Conservation (phyloP, 2,329 filamentous ascomycete genomes). For the Herpotrichia juniperi region DNA sequence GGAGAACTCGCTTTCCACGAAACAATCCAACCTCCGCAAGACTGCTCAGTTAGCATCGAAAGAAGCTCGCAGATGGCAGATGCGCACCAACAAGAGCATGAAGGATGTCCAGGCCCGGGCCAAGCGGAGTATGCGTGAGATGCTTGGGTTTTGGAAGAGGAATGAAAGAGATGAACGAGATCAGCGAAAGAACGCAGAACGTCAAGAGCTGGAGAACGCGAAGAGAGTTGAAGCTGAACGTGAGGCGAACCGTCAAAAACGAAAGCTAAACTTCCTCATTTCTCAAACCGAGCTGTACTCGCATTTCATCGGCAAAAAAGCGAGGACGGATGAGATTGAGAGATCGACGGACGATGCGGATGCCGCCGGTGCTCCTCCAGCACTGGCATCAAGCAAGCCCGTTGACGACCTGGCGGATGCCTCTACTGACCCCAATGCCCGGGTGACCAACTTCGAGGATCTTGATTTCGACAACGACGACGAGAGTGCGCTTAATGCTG, state of each 20-base stretch:
- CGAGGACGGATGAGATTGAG: conserved; percentile 96
- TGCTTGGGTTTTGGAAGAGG: conserved; percentile 99
- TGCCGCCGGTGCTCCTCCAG: conserved; percentile 50
- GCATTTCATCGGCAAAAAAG: conserved; percentile 99
- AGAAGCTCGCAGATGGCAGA: conserved; percentile 95
- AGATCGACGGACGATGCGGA: conserved; percentile 80
- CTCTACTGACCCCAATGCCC: conserved; percentile 60
- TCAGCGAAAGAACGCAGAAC: conserved; percentile 89
- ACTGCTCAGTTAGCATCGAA: conserved; percentile 96
- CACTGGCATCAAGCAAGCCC: conserved; percentile 44
- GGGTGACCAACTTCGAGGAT: conserved; percentile 92
- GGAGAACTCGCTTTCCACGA: conserved; percentile 81
- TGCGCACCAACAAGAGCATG: conserved; percentile 96
- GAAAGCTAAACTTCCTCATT: conserved; percentile 99
- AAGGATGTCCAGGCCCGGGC: conserved; percentile 97
- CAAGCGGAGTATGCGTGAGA: conserved; percentile 98
- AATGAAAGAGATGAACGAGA: conserved; percentile 98
- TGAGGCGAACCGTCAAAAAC: conserved; percentile 95
- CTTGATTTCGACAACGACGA: conserved; percentile 96
- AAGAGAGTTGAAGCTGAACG: conserved; percentile 97
- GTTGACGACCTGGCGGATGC: conserved; percentile 56
- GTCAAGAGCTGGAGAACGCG: conserved; percentile 93
- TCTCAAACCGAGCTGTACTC: conserved; percentile 99
- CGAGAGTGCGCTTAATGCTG: conserved; percentile 78
- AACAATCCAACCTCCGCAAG: conserved; percentile 95